Evolutionary conservation across 495 filamentous ascomycete genomes (phyloP), one percentile per base, ranked within the genome.

Genomic region (Aspergillus nidulans): DNA sequence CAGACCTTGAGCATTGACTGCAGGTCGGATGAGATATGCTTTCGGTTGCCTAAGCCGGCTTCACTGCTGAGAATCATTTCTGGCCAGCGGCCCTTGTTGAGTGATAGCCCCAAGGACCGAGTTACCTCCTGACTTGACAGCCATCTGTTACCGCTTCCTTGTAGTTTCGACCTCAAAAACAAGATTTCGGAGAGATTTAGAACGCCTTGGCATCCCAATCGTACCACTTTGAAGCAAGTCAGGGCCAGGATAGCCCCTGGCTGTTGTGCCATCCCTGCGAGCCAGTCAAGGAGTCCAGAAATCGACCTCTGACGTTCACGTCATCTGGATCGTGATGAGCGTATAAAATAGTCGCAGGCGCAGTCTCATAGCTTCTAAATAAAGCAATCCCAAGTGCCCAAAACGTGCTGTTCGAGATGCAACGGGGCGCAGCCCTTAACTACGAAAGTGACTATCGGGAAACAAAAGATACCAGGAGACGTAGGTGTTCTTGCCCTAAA

Each of bases 401-500:
- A 42, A 52, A 52, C 19, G 16, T 20, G 24, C 8, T 20, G 20
- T n/a, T 20, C 6, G 19, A 47, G 21, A 18, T 26, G 15, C 18
- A 28, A 40, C 7, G 42, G 23, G 52, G 52, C 52, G 42, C 52
- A 47, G 34, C n/a, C 8, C 2, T 48, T 16, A 41, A 47, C 52
- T 20, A 48, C 32, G 32, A 23, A 28, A 47, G 10, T 2, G 20
- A 21, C 18, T 24, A 16, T 25, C 3, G 30, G 12, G 16, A 46
- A 20, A 36, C 28, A 53, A 45, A 38, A 36, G 34, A 45, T 38
- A 21, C 18, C 20, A 23, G 40, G 36, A 20, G 38, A 3, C 6
- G 19, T 47, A 20, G 15, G 32, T 55, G 49, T 49, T 55, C 43
- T 55, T 55, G 49, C 6, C 9, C 30, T 28, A 54, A 9, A 8